A percentile compares a stretch with the other conserved stretches of the same genome.
Conservation (phyloP, 2,329 filamentous ascomycete genomes). For the Rasamsonia emersonii region DNA sequence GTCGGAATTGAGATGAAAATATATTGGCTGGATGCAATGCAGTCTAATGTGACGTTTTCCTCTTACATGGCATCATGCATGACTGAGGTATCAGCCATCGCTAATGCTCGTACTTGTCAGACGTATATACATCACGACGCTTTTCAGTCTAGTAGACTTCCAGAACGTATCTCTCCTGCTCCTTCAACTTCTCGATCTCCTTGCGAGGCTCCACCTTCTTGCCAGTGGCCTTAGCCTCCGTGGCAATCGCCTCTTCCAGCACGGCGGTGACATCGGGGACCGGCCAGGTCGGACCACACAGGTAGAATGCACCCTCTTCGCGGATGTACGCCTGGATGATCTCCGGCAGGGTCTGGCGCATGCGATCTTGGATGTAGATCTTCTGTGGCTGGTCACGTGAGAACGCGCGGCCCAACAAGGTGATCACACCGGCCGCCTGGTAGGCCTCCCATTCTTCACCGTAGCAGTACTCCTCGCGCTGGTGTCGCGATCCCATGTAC, state of each 20-base stretch:
- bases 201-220: conserved; percentile 79
- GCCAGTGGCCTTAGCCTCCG: conserved; percentile 56
- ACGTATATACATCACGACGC: neutral
- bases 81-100: too few species aligned
- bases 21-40: too few species aligned
- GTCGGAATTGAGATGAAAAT: too few species aligned
- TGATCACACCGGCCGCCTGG: conserved; percentile 89
- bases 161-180: conserved; percentile 84
- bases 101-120: conserved; percentile 3
- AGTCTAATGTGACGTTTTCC: too few species aligned
- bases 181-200: conserved; percentile 97
- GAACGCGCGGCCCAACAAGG: conserved; percentile 85
- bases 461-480: conserved; percentile 97
- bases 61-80: too few species aligned
- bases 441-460: conserved; percentile 99
- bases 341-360: conserved; percentile 76
- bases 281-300: conserved; percentile 96
- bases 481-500: conserved; percentile 94
- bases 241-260: conserved; percentile 80
- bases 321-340: conserved; percentile 80
- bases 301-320: conserved; percentile 88
- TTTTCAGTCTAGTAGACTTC: conserved; percentile 72
- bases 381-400: conserved; percentile 95
- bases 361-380: conserved; percentile 98
- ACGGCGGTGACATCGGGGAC: conserved; percentile 95